Evolutionary conservation across 495 filamentous ascomycete genomes (phyloP), one percentile per base, ranked within the genome.

Genomic region (Aspergillus leporis): DNA sequence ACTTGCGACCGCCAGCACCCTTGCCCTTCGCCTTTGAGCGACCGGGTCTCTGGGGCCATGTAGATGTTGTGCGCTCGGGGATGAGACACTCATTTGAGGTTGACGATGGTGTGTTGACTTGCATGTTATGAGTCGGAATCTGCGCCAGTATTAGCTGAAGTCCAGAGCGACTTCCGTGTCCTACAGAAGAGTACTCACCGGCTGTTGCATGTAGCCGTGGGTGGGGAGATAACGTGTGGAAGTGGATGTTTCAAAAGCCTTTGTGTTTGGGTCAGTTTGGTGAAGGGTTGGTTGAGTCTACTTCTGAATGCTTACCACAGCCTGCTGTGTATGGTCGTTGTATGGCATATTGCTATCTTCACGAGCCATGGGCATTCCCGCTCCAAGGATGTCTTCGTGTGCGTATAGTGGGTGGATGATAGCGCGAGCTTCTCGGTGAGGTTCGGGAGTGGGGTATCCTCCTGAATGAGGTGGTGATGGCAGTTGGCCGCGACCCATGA

Each of bases 401-500:
- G 19, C 56, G 40, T 62, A 70, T 18, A 58, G 13, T 16, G 66
- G n/a, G 0, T 34, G 61, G 31, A 66, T 60, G 3, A 60, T 41
- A 12, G 51, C 58, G 55, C 59, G 56, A 21, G 31, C 21, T 31
- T 70, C 50, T 23, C 53, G 56, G 16, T 53, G 38, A 14, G 61
- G 55, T 46, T 71, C 64, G 16, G 62, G 53, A 14, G 46, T 34
- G 13, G 50, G 54, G 18, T 64, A 53, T 12, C 64, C 62, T 49
- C 64, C 58, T 31, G 70, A 71, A 18, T 67, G 63, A 16, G 70
- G 65, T 25, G 70, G 70, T 7, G 70, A 70, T 40, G 66, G 68
- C 46, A 66, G 67, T 12, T 61, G 60, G 3, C 56, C 54, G 31
- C 59, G 62, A 53, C 66, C 56, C 10, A 64, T 31, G 53, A 56